Base-by-base conservation (phyloP, 345 rosid genomes). In the Pugionium dolabratum region DNA sequence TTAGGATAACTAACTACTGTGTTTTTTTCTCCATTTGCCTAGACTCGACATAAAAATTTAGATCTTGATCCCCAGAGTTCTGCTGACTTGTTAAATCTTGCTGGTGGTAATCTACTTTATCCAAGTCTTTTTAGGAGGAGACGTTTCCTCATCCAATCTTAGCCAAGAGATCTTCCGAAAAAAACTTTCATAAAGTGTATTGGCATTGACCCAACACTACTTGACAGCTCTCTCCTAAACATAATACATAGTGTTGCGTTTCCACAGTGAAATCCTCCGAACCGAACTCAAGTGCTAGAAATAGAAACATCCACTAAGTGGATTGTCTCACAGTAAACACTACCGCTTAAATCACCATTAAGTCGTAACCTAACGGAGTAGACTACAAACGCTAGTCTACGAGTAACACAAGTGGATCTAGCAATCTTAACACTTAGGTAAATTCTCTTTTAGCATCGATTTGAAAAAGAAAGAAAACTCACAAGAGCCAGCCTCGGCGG, bases 401-500 rank as follows among this genome's bases (percentile, higher is more conserved):
- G 6, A 42, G 59, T 62, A 43, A 57, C 34, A 52, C 9, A 36
- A 59, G 50, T 54, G 69, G 35, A 61, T 66, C 69, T 74, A 67
- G 30, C 60, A 36, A 72, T 58, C 6, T 36, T 4, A 36, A 26
- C 39, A 46, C 35, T 56, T 11, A 1, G 0, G 2, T 9, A n/a
- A 31, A 42, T 10, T 5, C 42, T 28, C 39, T 45, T 33, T 54
- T 28, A 61, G 50, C 45, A 67, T 39, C 51, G 28, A 49, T 27
- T 42, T 2, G 18, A 54, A 66, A 54, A 36, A 63, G 5, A 57
- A 11, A 18, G 28, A 31, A 43, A 34, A 83, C 99, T 90, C 73
- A 94, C 99, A 39, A 88, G 75, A 64, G 92, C 97, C 25, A 94
- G 85, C 62, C 88, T 82, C 0, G 96, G 97, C 18, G 90, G 71